Base-by-base conservation (phyloP, 768 basidiomycete genomes). In the Auricularia sp. region DNA sequence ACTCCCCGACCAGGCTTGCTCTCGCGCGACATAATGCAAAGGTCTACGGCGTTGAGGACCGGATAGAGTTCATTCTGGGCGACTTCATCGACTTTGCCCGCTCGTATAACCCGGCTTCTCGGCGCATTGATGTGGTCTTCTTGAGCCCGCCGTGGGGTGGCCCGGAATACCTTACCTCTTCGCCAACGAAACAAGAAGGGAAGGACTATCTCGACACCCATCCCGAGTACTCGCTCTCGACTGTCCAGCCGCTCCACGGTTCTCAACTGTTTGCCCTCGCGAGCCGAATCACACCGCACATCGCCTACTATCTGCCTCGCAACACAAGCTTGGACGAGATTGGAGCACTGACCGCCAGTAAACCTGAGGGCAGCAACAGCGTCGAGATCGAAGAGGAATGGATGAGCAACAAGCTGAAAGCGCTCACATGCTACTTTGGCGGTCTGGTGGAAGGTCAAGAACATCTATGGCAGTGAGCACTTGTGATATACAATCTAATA, bases 121-220 rank as follows among this genome's bases (percentile, higher is more conserved):
- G 60, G 18, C 83, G 81, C 66, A 88, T 97, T 63, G 93, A 97
- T 71, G 88, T 91, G 12, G 86, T 96, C 16, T 97, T 98, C 72
- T 84, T 97, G 59, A 94, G 92, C 68, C 94, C 95, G 1, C 95
- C 95, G 0, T 97, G 95, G 95, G 95, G 95, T 65, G 91, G 91
- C n/a, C 90, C 87, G 3, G 79, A 80, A 1, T 92, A 91, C 68
- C 76, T 90, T 73, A 67, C 64, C 60, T 66, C 16, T 64, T 66
- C 6, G 59, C 65, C 64, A 62, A 65, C 35, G 5, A 62, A 63
- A 61, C 23, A 64, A 12, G 14, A 36, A 21, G 61, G 23, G 51
- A 10, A 23, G 39, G 36, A 61, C 21, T 58, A 39, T 59, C 39
- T 60, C 47, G 42, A 42, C 59, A 34, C 68, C 4, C 79, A 84